phyloP scores from a whole-genome alignment of 139 green algal genomes.

The Zygnema cylindricum region DNA sequence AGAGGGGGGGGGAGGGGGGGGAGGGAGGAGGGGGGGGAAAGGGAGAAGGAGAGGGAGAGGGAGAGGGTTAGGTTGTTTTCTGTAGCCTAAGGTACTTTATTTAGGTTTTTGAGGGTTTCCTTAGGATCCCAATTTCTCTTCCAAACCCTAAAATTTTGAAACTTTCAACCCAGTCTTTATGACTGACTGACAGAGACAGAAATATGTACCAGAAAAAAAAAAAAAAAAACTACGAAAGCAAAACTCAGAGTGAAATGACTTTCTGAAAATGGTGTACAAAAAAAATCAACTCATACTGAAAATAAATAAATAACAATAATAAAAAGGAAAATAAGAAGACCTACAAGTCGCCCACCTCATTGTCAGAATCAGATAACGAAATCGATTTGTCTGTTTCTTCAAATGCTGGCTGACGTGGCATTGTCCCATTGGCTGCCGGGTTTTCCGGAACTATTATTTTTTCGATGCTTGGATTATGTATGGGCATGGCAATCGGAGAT shows the following conservation, averaged over 20 bases:
- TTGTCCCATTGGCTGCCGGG: background rate
- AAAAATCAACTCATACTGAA: background rate
- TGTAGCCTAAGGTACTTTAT: conserved; percentile 31
- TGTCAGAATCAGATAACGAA: background rate
- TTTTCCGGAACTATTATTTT: background rate
- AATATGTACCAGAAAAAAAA: no score
- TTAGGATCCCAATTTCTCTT: conserved; percentile 69
- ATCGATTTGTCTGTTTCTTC: no score
- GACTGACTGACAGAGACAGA: no score
- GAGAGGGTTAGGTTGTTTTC: background rate
- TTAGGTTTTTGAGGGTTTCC: conserved; percentile 67
- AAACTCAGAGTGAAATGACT: no score
- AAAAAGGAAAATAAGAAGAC: background rate
- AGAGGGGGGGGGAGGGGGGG: background rate
- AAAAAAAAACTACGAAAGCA: no score
- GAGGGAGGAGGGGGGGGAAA: background rate
- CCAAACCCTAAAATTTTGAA: conserved; percentile 41
- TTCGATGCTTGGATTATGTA: background rate
- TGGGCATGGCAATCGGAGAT: background rate
- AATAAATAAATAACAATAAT: conserved; percentile 37
- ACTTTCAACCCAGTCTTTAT: no score
- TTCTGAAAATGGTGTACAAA: background rate
- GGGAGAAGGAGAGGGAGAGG: background rate
- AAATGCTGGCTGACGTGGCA: background rate
- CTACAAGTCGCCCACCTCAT: background rate